Evolutionary conservation across 2,329 filamentous ascomycete genomes (phyloP), one percentile per base, ranked within the genome.

Genomic region (Elsinoe batatas): DNA sequence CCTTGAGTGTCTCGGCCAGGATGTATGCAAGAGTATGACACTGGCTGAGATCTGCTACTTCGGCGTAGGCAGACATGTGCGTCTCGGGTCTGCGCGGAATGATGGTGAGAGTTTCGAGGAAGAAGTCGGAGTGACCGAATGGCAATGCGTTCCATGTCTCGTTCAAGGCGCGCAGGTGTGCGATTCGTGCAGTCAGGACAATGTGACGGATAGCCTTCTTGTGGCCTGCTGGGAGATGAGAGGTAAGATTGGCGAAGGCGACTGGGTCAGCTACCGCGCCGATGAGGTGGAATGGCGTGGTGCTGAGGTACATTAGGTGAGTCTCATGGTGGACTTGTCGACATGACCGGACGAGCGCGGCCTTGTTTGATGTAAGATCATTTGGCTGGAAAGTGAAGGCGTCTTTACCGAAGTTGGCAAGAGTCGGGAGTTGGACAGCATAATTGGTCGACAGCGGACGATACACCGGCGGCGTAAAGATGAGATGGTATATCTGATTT

Each of bases 31-130:
- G 46, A 18, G 56, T 68, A 53, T 70, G 68, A 17, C 60, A 59
- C 42, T 69, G 67, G 40, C 61, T 63, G 37, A 69, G 60, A 55
- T 69, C 67, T 40, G 68, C 68, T 35, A 69, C 64, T 42, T 69
- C 66, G 15, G 64, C 66, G 55, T 68, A 69, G 2, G 61, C 59
- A 3, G 51, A 58, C 26, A 57, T 58, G 18, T 58, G 58, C n/a
- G 62, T 61, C 33, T 68, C 64, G 7, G 68, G 66, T 22, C 65
- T 59, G 12, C 56, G 60, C 1, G 68, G 68, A 1, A 68, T 56
- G 17, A 70, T 59, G 12, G 63, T 64, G 38, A 70, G 58, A 1
- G 60, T 65, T 8, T 66, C 62, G 26, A 70, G 65, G 7, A 58
- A 53, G 3, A 70, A 61, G 15, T 57, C 44, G 1, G 61, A 55